Evolutionary conservation across 1,139 yeast species (phyloP).

Genomic region (Ashbya aceris): DNA sequence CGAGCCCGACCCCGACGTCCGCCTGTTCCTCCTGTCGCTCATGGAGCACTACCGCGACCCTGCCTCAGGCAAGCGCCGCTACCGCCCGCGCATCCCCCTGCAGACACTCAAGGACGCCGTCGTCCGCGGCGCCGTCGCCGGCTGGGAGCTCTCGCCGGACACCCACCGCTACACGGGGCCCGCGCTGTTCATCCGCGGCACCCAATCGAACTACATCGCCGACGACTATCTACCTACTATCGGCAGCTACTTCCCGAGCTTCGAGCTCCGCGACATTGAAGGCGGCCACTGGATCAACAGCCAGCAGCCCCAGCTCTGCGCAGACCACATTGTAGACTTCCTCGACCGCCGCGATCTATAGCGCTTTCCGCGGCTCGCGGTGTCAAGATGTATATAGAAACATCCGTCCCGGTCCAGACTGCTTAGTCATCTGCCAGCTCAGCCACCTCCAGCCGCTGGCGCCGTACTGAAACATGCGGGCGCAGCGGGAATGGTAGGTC

Average conservation of each 20-base stretch:
- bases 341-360: conserved; percentile 41
- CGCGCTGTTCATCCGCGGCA: conserved; percentile 69
- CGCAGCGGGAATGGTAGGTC: too few relatives aligned
- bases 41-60: conserved; percentile 45
- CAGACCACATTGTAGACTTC: conserved; percentile 48
- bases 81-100: conserved; percentile 55
- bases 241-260: conserved; percentile 71
- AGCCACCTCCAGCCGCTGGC: too few relatives aligned
- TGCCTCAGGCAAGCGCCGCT: conserved; percentile 30
- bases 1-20: conserved; percentile 51
- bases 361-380: too few relatives aligned
- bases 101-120: conserved; percentile 56
- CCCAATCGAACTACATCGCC: conserved; percentile 67
- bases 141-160: conserved; percentile 64
- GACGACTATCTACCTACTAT: conserved; percentile 74
- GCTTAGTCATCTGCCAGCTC: too few relatives aligned
- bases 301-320: conserved; percentile 66
- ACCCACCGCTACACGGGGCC: conserved; percentile 60
- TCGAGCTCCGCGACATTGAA: conserved; percentile 63
- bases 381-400: too few relatives aligned
- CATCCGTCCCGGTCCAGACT: too few relatives aligned
- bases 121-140: conserved; percentile 55
- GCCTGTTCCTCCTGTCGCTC: conserved; percentile 52
- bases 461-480: too few relatives aligned
- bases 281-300: conserved; percentile 91